Evolutionary conservation across 805 yeast species (phyloP).

Genomic region (Candida stauntonica): DNA sequence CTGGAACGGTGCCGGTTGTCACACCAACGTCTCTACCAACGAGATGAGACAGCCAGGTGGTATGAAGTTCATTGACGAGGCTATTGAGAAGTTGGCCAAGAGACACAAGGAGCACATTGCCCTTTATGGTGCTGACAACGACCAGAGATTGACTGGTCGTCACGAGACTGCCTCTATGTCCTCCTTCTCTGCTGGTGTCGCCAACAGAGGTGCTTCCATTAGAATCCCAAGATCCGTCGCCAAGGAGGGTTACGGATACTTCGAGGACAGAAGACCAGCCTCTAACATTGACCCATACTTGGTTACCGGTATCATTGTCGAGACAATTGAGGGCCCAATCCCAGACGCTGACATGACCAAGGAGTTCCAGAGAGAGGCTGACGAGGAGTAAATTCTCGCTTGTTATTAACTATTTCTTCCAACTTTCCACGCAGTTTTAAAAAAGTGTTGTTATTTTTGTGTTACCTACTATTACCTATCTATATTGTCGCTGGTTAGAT

Average conservation of each 20-base stretch:
- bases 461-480: too few species aligned
- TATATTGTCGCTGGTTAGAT: constrained; percentile 5
- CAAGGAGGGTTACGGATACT: constrained; percentile 96
- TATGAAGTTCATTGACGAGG: constrained; percentile 88
- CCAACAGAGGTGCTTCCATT: constrained; percentile 98
- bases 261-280: constrained; percentile 99
- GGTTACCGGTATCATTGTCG: constrained; percentile 97
- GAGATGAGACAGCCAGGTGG: constrained; percentile 94
- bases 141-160: constrained; percentile 92
- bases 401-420: neutral
- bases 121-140: constrained; percentile 94
- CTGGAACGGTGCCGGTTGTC: constrained; percentile 99
- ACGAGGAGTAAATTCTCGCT: constrained; percentile 7
- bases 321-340: constrained; percentile 92
- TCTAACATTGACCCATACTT: constrained; percentile 98
- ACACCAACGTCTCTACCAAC: constrained; percentile 94
- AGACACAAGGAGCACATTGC: constrained; percentile 96
- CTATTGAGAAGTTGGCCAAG: constrained; percentile 87
- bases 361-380: constrained; percentile 76
- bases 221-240: constrained; percentile 99
- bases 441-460: constrained; percentile 1
- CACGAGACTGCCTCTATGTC: constrained; percentile 97
- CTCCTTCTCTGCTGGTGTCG: constrained; percentile 92
- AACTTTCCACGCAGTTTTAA: too few species aligned
- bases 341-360: constrained; percentile 93